phyloP scores from a whole-genome alignment of 495 filamentous ascomycete genomes.

The Xylaria telfairii region DNA sequence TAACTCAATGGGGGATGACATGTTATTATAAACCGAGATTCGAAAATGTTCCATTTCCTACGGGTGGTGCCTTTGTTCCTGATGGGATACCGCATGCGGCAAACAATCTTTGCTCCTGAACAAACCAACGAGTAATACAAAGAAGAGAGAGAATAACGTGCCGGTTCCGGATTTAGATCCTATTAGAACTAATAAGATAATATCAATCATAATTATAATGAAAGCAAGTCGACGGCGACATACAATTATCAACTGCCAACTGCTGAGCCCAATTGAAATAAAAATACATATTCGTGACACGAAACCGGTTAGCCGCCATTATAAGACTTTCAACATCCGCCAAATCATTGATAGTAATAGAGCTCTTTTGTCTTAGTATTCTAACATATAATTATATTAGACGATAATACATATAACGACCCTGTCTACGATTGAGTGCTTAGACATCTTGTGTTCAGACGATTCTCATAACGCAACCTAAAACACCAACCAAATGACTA shows the following conservation, averaged over 20 bases:
- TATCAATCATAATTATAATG: neutral
- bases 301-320: neutral
- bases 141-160: neutral
- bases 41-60: neutral
- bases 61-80: neutral
- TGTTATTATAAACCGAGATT: neutral
- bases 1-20: neutral
- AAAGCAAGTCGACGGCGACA: neutral
- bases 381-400: too few species aligned
- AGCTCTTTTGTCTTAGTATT: neutral
- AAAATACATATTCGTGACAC: too few species aligned
- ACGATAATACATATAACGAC: too few species aligned
- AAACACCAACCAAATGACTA: too few species aligned
- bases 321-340: neutral
- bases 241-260: too few species aligned
- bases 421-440: too few species aligned
- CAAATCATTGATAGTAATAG: neutral
- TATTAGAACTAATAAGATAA: neutral
- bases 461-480: too few species aligned
- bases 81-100: neutral
- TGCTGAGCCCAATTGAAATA: too few species aligned
- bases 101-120: neutral
- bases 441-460: too few species aligned
- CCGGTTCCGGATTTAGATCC: neutral
- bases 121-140: neutral